Base-by-base conservation (phyloP, 306 rosid species). In the Medicago arabica region DNA sequence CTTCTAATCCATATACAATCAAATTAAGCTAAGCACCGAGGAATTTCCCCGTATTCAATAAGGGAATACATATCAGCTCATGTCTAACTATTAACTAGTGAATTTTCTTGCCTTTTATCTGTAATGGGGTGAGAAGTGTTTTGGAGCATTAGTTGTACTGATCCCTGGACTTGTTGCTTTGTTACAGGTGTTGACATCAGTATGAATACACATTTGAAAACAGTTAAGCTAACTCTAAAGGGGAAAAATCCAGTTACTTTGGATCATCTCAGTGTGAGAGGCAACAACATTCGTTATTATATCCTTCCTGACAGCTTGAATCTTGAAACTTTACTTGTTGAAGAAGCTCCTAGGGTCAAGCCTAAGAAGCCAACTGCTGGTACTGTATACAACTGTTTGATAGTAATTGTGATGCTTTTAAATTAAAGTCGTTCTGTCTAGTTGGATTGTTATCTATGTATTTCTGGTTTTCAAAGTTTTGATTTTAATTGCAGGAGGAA, bases 311-410 rank as follows among this genome's bases (percentile, higher is more conserved):
- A 83, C 81, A 83, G 86, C 72, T 83, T 83, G 81, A 83, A 83
- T 65, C 86, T 83, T 7, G 86, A 83, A 72, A 83, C 86, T 55
- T 55, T 83, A 50, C 78, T 83, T 65, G 86, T 83, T 78, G 86
- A 83, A 79, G 86, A 83, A 67, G 58, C 84, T 9, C 97, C 98
- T 11, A 82, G 97, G 79, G 92, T 94, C 84, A 94, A 94, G 85
- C 98, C 98, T 67, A 94, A 91, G 89, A 94, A 91, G 84, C 92
- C 97, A 47, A 89, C 97, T 82, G 98, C 98, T 19, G 98, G 98
- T 91, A 85, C 55, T 78, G 57, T 21, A 36, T 21, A 59, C 66
- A 1, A 50, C 57, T 19, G 18, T 61, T n/a, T 55, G 44, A 60
- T 57, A 73, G 60, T 51, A 43, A 19, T 50, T 31, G 59, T 11